A percentile compares a stretch with the other conserved stretches of the same genome.
Evolutionary conservation across 352 stramenopile species (phyloP).

Genomic region (Phytophthora megakarya): DNA sequence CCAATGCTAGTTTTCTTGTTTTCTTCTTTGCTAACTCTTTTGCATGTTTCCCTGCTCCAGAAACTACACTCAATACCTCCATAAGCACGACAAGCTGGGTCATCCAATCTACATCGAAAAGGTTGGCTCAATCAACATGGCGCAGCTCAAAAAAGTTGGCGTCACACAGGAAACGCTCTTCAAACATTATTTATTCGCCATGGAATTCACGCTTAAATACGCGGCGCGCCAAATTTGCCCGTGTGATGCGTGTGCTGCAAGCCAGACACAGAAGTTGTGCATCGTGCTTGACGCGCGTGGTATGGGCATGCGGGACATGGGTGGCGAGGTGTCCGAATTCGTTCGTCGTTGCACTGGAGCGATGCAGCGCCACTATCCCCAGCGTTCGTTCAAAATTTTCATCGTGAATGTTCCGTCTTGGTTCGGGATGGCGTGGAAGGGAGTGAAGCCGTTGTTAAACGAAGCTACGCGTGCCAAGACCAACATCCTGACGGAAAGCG

Average conservation of each 20-base stretch:
- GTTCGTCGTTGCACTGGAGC: conserved; percentile 78
- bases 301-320: conserved; percentile 80
- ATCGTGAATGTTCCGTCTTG: conserved; percentile 91
- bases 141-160: conserved; percentile 73
- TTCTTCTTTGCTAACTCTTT: background rate
- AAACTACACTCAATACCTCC: conserved; percentile 51
- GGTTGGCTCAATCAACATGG: conserved; percentile 82
- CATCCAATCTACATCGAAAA: conserved; percentile 86
- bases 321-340: conserved; percentile 82
- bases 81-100: conserved; percentile 82
- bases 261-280: conserved; percentile 77
- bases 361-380: conserved; percentile 88
- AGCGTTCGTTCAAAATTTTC: conserved; percentile 92
- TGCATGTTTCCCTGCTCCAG: conserved; percentile 8
- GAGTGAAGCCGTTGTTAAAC: conserved; percentile 87
- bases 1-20: background rate
- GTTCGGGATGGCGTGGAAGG: conserved; percentile 93
- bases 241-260: conserved; percentile 63
- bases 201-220: conserved; percentile 87
- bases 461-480: conserved; percentile 89
- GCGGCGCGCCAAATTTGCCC: conserved; percentile 58
- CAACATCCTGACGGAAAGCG: conserved; percentile 77
- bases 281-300: conserved; percentile 75
- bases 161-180: conserved; percentile 77
- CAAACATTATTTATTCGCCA: conserved; percentile 82